A percentile compares a stretch with the other conserved stretches of the same genome.
Evolutionary conservation across 495 filamentous ascomycete species (phyloP).

Genomic region (Cladorrhinum samala): DNA sequence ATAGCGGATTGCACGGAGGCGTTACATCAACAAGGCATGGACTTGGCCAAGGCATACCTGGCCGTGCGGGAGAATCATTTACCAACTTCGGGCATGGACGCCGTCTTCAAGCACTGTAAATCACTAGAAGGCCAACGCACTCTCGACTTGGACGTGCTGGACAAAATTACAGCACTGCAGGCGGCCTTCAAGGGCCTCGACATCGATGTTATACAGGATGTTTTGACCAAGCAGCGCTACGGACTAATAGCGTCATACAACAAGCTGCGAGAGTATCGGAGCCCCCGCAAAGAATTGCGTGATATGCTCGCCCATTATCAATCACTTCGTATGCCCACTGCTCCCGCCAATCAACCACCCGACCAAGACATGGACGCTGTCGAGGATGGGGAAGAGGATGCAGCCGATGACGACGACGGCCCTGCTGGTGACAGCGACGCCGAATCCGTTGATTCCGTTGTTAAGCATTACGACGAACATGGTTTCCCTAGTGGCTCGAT

Average conservation of each 20-base stretch:
- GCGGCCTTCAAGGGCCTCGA: conserved; percentile 31
- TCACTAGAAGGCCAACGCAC: background rate
- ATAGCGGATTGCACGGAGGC: background rate
- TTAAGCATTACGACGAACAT: conserved; percentile 41
- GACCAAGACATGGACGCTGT: background rate
- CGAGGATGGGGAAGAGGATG: no score
- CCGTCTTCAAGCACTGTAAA: background rate
- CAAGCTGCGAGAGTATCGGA: conserved; percentile 7
- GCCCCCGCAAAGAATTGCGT: conserved; percentile 2
- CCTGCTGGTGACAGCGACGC: conserved; percentile 21
- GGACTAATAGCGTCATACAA: conserved; percentile 13
- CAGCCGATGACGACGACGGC: conserved; percentile 12
- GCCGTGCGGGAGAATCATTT: background rate
- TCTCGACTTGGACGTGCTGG: conserved; percentile 16
- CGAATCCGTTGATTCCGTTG: conserved; percentile 24
- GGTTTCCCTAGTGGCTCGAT: conserved; percentile 48
- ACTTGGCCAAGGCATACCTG: background rate
- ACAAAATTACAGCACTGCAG: conserved; percentile 29
- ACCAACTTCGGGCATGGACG: background rate
- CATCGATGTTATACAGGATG: conserved; percentile 22
- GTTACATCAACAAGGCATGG: background rate
- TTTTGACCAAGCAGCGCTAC: conserved; percentile 14
- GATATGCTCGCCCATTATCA: conserved; percentile 10
- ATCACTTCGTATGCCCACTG: background rate
- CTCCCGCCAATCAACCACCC: no score